Percentiles rank a stretch among this genome's conserved stretches.
phyloP scores from a whole-genome alignment of 176 grass and related monocot genomes.

The Otatea glauca region DNA sequence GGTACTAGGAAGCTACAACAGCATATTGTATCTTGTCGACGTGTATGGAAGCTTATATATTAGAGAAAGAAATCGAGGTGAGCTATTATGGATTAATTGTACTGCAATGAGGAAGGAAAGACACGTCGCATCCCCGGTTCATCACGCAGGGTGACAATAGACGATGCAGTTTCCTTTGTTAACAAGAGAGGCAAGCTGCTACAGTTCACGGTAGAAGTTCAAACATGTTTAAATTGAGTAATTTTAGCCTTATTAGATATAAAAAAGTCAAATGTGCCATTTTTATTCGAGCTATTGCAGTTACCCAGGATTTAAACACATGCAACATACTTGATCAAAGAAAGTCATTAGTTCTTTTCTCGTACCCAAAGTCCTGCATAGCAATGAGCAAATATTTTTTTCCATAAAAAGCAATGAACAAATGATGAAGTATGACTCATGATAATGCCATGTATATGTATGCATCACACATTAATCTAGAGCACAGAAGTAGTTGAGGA shows the following conservation, averaged over 20 bases:
- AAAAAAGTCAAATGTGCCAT: not conserved
- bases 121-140: constrained; percentile 61
- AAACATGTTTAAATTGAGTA: constrained; percentile 33
- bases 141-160: constrained; percentile 54
- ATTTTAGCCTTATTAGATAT: constrained; percentile 27
- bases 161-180: constrained; percentile 92
- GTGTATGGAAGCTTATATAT: constrained; percentile 79
- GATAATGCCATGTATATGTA: not conserved
- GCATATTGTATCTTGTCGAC: constrained; percentile 86
- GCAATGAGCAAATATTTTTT: not conserved
- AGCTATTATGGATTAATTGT: constrained; percentile 92
- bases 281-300: constrained; percentile 18
- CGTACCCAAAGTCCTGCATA: not conserved
- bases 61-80: constrained; percentile 81
- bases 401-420: not conserved
- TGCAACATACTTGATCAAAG: not conserved
- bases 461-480: not conserved
- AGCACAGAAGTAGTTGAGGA: constrained; percentile 18
- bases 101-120: constrained; percentile 83
- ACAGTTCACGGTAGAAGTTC: constrained; percentile 73
- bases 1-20: constrained; percentile 90
- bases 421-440: not conserved
- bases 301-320: constrained; percentile 19
- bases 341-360: not conserved
- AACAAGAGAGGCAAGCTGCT: constrained; percentile 82